Conservation (phyloP, 2,329 filamentous ascomycete species). For the Ciborinia camelliae region DNA sequence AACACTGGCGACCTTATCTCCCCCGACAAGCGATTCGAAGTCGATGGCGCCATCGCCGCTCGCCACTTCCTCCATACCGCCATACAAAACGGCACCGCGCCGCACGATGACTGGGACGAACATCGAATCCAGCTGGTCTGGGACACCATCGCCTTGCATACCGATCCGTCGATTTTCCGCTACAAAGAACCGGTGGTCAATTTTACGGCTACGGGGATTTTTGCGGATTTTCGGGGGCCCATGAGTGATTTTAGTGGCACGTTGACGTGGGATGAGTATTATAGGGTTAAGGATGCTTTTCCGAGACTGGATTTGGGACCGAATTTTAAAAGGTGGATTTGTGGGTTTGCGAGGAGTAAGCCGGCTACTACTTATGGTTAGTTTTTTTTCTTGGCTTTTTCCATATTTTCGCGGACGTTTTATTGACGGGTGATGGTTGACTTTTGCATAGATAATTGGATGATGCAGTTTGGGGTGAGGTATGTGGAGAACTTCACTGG, state of each 20-base stretch:
- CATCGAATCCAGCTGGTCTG: constrained; percentile 46
- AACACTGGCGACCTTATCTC: constrained; percentile 39
- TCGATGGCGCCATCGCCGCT: constrained; percentile 48
- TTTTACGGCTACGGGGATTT: constrained; percentile 38
- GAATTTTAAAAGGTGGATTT: constrained; percentile 9
- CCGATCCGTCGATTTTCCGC: constrained; percentile 38
- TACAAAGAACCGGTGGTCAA: constrained; percentile 46
- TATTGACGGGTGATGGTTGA: not conserved
- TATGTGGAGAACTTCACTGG: constrained; percentile 19
- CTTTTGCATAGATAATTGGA: constrained; percentile 16
- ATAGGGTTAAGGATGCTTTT: constrained; percentile 35
- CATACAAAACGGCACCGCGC: constrained; percentile 11
- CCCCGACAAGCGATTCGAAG: constrained; percentile 47
- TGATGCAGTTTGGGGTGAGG: constrained; percentile 18
- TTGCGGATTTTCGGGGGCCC: constrained; percentile 41
- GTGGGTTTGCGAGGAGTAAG: constrained; percentile 20
- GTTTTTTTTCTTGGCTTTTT: not conserved
- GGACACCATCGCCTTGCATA: constrained; percentile 49
- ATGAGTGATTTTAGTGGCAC: constrained; percentile 24
- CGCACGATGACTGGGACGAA: constrained; percentile 39
- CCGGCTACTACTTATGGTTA: constrained; percentile 19
- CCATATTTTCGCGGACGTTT: not conserved
- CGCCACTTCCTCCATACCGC: constrained; percentile 39
- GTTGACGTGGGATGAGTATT: constrained; percentile 37
- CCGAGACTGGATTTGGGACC: constrained; percentile 38